A percentile compares a stretch with the other conserved stretches of the same genome.
Conservation (phyloP, 495 filamentous ascomycete genomes). For the Daldinia childiae region DNA sequence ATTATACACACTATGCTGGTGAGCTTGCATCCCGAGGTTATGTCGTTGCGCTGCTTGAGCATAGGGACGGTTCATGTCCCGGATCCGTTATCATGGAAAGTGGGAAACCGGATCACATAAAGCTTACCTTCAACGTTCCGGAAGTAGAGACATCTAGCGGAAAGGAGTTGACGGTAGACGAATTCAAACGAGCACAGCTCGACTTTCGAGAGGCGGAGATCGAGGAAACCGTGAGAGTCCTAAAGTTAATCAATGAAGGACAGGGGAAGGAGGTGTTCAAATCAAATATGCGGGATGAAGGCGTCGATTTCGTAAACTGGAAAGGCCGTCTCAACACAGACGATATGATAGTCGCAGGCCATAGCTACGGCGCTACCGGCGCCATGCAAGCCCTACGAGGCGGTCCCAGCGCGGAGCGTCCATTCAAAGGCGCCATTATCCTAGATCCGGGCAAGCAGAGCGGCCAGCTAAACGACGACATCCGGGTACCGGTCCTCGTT, state of each 20-base stretch:
- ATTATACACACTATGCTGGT: conserved; percentile 63
- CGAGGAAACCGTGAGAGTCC: conserved; percentile 56
- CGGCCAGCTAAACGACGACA: conserved; percentile 61
- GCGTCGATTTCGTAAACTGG: conserved; percentile 46
- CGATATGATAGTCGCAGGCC: conserved; percentile 58
- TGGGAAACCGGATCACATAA: conserved; percentile 39
- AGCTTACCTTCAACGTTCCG: conserved; percentile 43
- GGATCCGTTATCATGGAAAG: conserved; percentile 52
- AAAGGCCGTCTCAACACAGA: conserved; percentile 50
- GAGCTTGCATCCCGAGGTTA: conserved; percentile 63
- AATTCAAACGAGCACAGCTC: conserved; percentile 59
- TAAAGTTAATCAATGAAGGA: conserved; percentile 56
- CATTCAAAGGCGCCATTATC: conserved; percentile 56
- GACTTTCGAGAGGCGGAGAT: conserved; percentile 64
- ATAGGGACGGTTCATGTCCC: conserved; percentile 63
- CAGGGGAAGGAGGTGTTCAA: conserved; percentile 48
- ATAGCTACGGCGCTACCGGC: conserved; percentile 64
- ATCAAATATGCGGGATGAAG: conserved; percentile 49
- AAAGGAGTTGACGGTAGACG: conserved; percentile 38
- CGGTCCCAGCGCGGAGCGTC: conserved; percentile 47
- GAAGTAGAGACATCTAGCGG: conserved; percentile 44
- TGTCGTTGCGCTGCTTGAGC: conserved; percentile 62
- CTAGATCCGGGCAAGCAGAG: conserved; percentile 63
- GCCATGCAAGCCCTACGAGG: conserved; percentile 59
- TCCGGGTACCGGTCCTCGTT: conserved; percentile 59